Evolutionary conservation across 257 asterid species (phyloP), one percentile per base, ranked within the genome.

Genomic region (Solanum bulbocastanum): DNA sequence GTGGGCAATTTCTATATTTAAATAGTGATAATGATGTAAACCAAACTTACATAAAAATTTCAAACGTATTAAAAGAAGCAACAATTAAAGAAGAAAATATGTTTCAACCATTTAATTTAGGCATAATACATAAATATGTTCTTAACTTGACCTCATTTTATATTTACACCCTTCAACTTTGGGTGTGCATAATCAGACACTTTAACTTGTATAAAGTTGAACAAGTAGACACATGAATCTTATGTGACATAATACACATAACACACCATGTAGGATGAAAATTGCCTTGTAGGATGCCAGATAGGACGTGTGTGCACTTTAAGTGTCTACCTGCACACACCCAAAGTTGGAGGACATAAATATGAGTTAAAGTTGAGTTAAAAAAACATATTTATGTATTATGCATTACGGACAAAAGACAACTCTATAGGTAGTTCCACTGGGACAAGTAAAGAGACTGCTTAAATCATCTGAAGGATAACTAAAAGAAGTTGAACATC

Each of bases 401-500:
- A 56, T 56, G 65, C 1, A 2, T 56, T 56, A 56, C 2, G 87
- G 87, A 30, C 75, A 58, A 46, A 84, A 65, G 40, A 84, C 78
- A 8, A 84, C 62, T 23, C 18, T 62, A 15, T 84, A 84, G 36
- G 10, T 69, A 23, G 79, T 84, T 39, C 40, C 60, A 39, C 40
- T 42, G 0, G 65, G 10, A 42, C 79, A 84, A 37, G 39, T 42
- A 0, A 84, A 84, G 18, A 15, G 27, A 49, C 83, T 42, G 18
- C 14, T 52, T n/a, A 25, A 4, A 62, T 79, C 74, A 87, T 83
- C 84, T 46, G 12, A 0, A 82, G 84, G 89, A 33, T 87, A 66
- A 68, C 66, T 86, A 20, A 72, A 86, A 58, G 88, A 84, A 73
- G 39, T 72, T 8, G 85, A 83, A 37, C 92, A 88, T 83, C 86